Percentiles rank a stretch among this genome's conserved stretches.
phyloP scores from a whole-genome alignment of 345 rosid species.

The Eucalyptus albens region DNA sequence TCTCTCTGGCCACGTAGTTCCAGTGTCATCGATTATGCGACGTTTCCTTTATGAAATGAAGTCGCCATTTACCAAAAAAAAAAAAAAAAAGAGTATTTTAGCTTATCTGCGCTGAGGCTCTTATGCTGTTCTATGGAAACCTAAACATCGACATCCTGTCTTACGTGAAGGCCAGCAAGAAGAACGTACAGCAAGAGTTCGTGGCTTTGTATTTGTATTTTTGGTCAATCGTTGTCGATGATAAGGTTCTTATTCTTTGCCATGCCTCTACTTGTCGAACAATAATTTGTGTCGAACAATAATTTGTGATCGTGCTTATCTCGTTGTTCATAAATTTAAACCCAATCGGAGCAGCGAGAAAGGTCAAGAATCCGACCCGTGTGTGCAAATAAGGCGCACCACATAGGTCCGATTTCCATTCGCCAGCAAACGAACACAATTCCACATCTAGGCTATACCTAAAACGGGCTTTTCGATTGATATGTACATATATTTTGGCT shows the following conservation, averaged over 20 bases:
- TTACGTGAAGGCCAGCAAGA: background rate
- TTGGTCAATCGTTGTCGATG: background rate
- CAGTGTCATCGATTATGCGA: background rate
- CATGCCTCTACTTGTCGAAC: background rate
- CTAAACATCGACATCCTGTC: background rate
- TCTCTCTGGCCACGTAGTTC: background rate
- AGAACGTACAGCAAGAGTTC: background rate
- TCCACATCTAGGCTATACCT: background rate
- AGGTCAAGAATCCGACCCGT: background rate
- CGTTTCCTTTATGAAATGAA: background rate
- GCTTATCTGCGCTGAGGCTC: background rate
- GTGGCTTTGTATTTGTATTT: background rate
- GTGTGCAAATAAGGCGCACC: too few relatives aligned
- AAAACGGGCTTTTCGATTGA: background rate
- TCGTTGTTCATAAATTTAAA: background rate
- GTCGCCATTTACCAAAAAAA: background rate
- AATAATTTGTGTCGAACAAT: background rate
- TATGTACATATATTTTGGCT: background rate
- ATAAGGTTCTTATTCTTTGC: background rate
- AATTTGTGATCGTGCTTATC: background rate
- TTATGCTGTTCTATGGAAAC: background rate
- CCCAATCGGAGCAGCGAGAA: background rate
- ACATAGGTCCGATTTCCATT: background rate
- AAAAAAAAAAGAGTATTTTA: background rate
- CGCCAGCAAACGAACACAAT: background rate